phyloP scores from a whole-genome alignment of 441 rosid genomes.

The Bocquillonia castaneifolia region DNA sequence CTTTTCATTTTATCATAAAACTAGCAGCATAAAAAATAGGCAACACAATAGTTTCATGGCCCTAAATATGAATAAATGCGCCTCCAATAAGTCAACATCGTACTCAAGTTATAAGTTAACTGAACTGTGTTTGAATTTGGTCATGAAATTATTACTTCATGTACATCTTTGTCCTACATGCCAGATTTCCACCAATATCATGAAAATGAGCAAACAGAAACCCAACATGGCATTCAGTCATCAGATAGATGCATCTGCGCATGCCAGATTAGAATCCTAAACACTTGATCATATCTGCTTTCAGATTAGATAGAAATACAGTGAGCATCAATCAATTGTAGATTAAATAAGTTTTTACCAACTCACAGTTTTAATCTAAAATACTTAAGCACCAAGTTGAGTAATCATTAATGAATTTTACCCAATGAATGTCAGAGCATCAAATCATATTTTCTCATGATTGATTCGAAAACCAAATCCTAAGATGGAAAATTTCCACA shows the following conservation, averaged over 20 bases:
- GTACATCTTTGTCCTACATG: neutral
- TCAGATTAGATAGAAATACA: neutral
- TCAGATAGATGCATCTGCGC: neutral
- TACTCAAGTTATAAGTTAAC: neutral
- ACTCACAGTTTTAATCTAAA: neutral
- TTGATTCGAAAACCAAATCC: neutral
- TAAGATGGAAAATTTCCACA: neutral
- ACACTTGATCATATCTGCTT: neutral
- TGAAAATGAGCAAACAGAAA: neutral
- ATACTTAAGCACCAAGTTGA: neutral
- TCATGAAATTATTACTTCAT: neutral
- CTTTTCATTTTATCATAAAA: conserved; percentile 7
- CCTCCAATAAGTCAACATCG: neutral
- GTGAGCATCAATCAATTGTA: neutral
- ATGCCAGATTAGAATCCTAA: neutral
- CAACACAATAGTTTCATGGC: neutral
- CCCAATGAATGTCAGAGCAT: neutral
- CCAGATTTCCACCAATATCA: neutral
- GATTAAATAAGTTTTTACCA: neutral
- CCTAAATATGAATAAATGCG: neutral
- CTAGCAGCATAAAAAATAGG: neutral
- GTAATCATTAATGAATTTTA: neutral
- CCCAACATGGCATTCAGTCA: neutral
- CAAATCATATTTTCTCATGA: neutral
- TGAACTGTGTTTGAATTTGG: neutral